These are phyloP conservation scores for Xylaria nigripes DNA, from an alignment of 495 filamentous ascomycete genomes.

Conservation along the genomic window DNA sequence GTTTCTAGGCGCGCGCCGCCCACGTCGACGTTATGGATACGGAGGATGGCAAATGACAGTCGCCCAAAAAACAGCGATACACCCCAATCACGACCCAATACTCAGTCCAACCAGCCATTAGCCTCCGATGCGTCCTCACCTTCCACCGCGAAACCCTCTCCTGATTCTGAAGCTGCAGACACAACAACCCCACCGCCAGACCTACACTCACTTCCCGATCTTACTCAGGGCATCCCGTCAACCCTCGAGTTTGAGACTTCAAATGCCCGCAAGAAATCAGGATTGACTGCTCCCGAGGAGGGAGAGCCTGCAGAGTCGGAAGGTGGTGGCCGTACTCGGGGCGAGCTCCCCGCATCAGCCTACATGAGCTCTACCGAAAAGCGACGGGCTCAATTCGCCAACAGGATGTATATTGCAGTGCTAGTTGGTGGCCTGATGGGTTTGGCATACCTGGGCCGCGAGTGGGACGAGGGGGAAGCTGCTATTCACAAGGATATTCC, in stretches of 20 bases:
- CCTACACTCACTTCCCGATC: slow-evolving; percentile 64
- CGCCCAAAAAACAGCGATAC: slow-evolving; percentile 11
- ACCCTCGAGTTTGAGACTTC: slow-evolving; percentile 67
- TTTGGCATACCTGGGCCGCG: slow-evolving; percentile 60
- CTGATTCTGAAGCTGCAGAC: slow-evolving; percentile 13
- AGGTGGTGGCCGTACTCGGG: slow-evolving; percentile 38
- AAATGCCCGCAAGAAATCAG: slow-evolving; percentile 37
- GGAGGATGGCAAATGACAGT: slow-evolving; percentile 36
- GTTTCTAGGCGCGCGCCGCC: slow-evolving; percentile 13
- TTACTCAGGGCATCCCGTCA: slow-evolving; percentile 86
- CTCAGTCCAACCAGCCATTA: slow-evolving; percentile 6
- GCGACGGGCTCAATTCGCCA: slow-evolving; percentile 60
- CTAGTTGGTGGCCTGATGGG: slow-evolving; percentile 44
- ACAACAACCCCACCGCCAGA: slow-evolving; percentile 20
- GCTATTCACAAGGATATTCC: slow-evolving; percentile 60
- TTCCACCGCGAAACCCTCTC: slow-evolving; percentile 10
- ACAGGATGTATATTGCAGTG: slow-evolving; percentile 52
- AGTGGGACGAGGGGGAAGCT: slow-evolving; percentile 71
- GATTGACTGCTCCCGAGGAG: slow-evolving; percentile 52
- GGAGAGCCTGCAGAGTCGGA: slow-evolving; percentile 42
- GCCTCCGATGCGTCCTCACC: slow-evolving; percentile 14
- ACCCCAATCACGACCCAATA: not conserved
- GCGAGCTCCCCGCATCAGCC: slow-evolving; percentile 67
- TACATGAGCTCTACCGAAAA: slow-evolving; percentile 89
- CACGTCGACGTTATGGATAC: slow-evolving; percentile 25